Percentiles rank a stretch among this genome's conserved stretches.
phyloP scores from a whole-genome alignment of 495 filamentous ascomycete species.

The Penicillium taxi region DNA sequence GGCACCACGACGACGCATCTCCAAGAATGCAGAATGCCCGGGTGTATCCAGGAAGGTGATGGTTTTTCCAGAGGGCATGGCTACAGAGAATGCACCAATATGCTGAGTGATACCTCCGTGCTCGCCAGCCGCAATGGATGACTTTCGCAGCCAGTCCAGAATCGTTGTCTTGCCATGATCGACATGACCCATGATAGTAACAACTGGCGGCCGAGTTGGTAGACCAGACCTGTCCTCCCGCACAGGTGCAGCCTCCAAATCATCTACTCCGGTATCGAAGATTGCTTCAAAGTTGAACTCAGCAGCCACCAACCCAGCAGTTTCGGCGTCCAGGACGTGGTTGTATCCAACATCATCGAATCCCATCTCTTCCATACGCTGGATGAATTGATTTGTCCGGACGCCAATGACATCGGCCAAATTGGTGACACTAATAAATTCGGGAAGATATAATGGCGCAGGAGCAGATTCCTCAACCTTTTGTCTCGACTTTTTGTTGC shows the following conservation, averaged over 20 bases:
- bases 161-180: conserved; percentile 98
- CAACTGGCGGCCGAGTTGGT: conserved; percentile 77
- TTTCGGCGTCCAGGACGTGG: conserved; percentile 82
- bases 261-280: conserved; percentile 59
- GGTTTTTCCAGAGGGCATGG: conserved; percentile 71
- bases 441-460: conserved; percentile 70
- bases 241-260: conserved; percentile 62
- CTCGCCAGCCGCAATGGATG: conserved; percentile 80
- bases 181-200: conserved; percentile 99
- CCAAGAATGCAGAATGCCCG: conserved; percentile 89
- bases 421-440: conserved; percentile 82
- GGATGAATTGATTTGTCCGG: conserved; percentile 61
- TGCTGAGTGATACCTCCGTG: conserved; percentile 98
- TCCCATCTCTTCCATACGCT: conserved; percentile 62
- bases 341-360: conserved; percentile 75
- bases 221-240: conserved; percentile 62
- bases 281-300: conserved; percentile 92
- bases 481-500: conserved; percentile 38
- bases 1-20: conserved; percentile 92
- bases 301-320: conserved; percentile 78
- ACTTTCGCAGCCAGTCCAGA: conserved; percentile 87
- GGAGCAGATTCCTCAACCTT: conserved; percentile 32
- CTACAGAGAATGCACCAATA: conserved; percentile 96
- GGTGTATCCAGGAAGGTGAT: conserved; percentile 98
- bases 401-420: conserved; percentile 72